These are phyloP conservation scores for Fusarium sp. DNA, from an alignment of 2,329 filamentous ascomycete genomes.

Conservation along the genomic window DNA sequence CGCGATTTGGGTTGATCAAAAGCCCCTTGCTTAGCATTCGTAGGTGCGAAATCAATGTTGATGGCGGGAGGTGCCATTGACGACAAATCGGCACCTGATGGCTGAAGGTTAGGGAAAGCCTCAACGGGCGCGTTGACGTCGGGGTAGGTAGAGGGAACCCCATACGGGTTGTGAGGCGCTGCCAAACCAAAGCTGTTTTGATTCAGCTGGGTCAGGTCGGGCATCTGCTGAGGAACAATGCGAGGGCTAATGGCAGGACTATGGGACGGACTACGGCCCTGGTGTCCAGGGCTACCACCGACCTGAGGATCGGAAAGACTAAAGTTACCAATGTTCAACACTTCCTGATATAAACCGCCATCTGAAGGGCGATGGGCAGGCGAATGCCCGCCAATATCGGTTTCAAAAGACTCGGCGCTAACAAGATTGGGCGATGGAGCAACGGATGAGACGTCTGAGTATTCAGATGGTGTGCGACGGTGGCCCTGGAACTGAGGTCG, in stretches of 20 bases:
- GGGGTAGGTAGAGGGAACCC: conserved; percentile 50
- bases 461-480: conserved; percentile 87
- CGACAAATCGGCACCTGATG: conserved; percentile 69
- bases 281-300: conserved; percentile 71
- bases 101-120: conserved; percentile 64
- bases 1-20: conserved; percentile 67
- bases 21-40: conserved; percentile 60
- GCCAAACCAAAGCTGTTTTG: conserved; percentile 60
- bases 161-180: conserved; percentile 54
- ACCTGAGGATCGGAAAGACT: conserved; percentile 78
- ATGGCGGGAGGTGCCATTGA: conserved; percentile 90
- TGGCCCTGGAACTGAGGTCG: conserved; percentile 80
- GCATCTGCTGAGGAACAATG: conserved; percentile 66
- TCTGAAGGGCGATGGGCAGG: conserved; percentile 83
- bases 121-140: conserved; percentile 56
- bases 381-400: conserved; percentile 76
- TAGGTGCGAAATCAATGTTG: conserved; percentile 91
- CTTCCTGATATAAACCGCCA: conserved; percentile 77
- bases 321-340: conserved; percentile 81
- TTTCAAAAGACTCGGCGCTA: conserved; percentile 82
- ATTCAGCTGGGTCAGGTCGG: conserved; percentile 63
- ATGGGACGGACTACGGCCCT: conserved; percentile 84
- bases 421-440: conserved; percentile 85
- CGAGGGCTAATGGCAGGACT: conserved; percentile 74
- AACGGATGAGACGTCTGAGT: conserved; percentile 88